Conservation (phyloP, 352 stramenopile genomes). For the Hyaloperonospora arabidopsidis region DNA sequence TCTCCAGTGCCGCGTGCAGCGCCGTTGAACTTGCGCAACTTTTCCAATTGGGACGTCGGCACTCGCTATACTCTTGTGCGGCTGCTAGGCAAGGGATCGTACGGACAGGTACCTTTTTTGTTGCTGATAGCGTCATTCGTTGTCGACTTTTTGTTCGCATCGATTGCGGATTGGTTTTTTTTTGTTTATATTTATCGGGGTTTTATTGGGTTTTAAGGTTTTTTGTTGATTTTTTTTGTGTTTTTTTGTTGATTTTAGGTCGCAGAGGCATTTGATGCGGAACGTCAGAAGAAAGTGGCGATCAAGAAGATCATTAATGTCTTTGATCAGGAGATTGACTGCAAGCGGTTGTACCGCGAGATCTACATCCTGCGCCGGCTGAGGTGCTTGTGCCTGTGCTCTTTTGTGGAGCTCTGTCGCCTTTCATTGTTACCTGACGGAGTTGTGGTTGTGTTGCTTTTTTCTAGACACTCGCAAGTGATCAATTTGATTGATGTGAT, state of each 20-base stretch:
- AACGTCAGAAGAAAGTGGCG: slow-evolving; percentile 74
- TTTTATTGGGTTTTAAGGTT: slow-evolving; percentile 8
- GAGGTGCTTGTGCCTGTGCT: slow-evolving; percentile 27
- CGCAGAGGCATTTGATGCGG: slow-evolving; percentile 70
- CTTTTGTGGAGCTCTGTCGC: not conserved
- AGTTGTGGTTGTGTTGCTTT: not conserved
- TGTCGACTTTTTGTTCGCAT: not conserved
- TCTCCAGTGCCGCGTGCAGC: slow-evolving; percentile 54
- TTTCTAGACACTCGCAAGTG: slow-evolving; percentile 63
- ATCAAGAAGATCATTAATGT: slow-evolving; percentile 89
- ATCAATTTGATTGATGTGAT: slow-evolving; percentile 82
- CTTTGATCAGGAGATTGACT: slow-evolving; percentile 84
- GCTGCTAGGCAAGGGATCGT: slow-evolving; percentile 77
- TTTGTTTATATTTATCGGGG: not conserved
- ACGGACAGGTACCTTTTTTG: slow-evolving; percentile 52
- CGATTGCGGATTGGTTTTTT: not conserved
- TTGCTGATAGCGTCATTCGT: too few relatives aligned
- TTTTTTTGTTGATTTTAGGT: slow-evolving; percentile 45
- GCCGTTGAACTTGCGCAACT: slow-evolving; percentile 73
- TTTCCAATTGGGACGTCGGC: slow-evolving; percentile 78
- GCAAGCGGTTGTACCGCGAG: slow-evolving; percentile 80
- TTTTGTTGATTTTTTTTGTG: slow-evolving; percentile 5
- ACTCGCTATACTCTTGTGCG: slow-evolving; percentile 73
- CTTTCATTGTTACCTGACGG: slow-evolving; percentile 7
- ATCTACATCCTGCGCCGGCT: slow-evolving; percentile 85